phyloP scores from a whole-genome alignment of 192 early-diverging fungal species.

The Umbelopsis ramanniana region DNA sequence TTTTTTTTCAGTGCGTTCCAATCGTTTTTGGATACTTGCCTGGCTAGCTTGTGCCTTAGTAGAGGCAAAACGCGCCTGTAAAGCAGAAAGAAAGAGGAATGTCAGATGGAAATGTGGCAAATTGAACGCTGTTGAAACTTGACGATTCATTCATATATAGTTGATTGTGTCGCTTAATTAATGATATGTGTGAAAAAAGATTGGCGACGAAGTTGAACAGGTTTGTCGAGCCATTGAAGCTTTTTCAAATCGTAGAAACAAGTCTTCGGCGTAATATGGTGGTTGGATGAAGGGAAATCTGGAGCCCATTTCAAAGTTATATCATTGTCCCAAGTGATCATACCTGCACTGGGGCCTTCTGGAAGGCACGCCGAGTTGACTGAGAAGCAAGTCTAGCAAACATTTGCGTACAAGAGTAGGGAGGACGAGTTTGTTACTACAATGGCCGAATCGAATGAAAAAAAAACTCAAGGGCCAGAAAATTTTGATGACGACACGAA shows the following conservation, averaged over 20 bases:
- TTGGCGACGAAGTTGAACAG: too few species aligned
- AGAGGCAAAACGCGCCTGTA: slow-evolving; percentile 44
- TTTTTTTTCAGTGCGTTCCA: not conserved
- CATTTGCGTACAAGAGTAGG: slow-evolving; percentile 37
- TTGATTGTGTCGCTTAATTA: not conserved
- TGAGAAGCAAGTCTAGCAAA: slow-evolving; percentile 45
- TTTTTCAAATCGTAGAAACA: too few species aligned
- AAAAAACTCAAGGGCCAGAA: slow-evolving; percentile 21
- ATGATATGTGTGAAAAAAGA: too few species aligned
- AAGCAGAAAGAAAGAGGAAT: slow-evolving; percentile 6
- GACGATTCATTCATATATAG: too few species aligned
- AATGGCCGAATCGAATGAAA: slow-evolving; percentile 7
- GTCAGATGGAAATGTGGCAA: slow-evolving; percentile 2
- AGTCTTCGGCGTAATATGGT: too few species aligned
- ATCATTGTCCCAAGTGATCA: not conserved
- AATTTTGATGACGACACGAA: slow-evolving; percentile 19
- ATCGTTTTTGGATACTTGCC: slow-evolving; percentile 25
- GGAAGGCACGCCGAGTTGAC: slow-evolving; percentile 36
- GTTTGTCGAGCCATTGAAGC: too few species aligned
- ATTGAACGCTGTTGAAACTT: not conserved
- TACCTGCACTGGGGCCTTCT: slow-evolving; percentile 21
- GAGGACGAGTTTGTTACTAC: slow-evolving; percentile 13
- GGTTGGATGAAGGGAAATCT: too few species aligned
- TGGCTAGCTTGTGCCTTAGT: slow-evolving; percentile 36
- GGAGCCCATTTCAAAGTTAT: too few species aligned